These are phyloP conservation scores for Silene latifolia DNA, from an alignment of 148 eudicot genomes.

Conservation along the genomic window DNA sequence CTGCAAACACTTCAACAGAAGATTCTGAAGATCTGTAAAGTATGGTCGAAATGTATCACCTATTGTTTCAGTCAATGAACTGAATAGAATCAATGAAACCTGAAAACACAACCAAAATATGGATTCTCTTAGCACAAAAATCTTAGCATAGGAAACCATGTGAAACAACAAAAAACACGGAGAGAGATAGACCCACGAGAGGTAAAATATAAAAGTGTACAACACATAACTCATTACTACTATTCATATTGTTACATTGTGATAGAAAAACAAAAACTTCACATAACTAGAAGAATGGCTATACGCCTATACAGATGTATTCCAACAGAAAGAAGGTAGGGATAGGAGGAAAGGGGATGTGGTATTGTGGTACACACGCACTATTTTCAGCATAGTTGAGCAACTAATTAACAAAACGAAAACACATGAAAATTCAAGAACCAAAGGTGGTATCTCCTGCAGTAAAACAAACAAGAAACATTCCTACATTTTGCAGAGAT, in stretches of 20 bases:
- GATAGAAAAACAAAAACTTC: neutral
- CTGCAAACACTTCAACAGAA: slow-evolving; percentile 75
- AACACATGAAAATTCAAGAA: neutral
- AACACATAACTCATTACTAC: neutral
- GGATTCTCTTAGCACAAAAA: slow-evolving; percentile 22
- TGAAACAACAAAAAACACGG: neutral
- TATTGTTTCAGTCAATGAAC: slow-evolving; percentile 93
- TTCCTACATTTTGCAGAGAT: neutral
- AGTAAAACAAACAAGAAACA: too few species aligned
- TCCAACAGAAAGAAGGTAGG: neutral
- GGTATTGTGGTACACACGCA: neutral
- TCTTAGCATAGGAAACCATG: slow-evolving; percentile 21
- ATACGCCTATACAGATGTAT: neutral
- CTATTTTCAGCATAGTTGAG: neutral
- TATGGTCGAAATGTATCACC: slow-evolving; percentile 83
- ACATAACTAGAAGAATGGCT: neutral
- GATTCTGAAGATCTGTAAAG: slow-evolving; percentile 75
- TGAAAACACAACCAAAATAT: slow-evolving; percentile 28
- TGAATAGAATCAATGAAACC: slow-evolving; percentile 94
- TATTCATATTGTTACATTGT: neutral
- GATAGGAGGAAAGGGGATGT: neutral
- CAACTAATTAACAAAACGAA: neutral
- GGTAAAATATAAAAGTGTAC: neutral
- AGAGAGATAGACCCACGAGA: neutral
- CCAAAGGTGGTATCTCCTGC: neutral